A percentile compares a stretch with the other conserved stretches of the same genome.
Conservation (phyloP, 768 basidiomycete genomes). For the Mycena leptocephala region DNA sequence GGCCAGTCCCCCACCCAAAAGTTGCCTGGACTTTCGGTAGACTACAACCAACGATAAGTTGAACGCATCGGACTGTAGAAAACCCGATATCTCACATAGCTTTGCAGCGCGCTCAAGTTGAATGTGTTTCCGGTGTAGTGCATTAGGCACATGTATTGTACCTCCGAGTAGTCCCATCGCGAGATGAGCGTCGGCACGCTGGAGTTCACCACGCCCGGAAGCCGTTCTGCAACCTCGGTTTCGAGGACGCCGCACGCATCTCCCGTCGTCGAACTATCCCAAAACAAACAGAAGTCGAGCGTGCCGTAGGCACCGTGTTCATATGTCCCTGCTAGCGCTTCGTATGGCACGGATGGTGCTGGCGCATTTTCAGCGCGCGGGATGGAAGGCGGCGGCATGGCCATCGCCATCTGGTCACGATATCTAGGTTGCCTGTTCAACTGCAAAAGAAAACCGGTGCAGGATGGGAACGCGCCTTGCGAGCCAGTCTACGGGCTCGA, state of each 20-base stretch:
- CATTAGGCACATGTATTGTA: background rate
- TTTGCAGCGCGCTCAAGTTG: background rate
- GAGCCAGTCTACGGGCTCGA: constrained; percentile 46
- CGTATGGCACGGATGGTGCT: constrained; percentile 30
- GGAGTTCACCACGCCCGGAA: constrained; percentile 38
- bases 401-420: background rate
- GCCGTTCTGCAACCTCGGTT: constrained; percentile 10
- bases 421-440: background rate
- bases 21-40: background rate
- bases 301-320: constrained; percentile 41
- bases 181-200: constrained; percentile 39
- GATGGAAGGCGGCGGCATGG: constrained; percentile 23
- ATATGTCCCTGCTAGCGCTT: constrained; percentile 41
- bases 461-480: constrained; percentile 28
- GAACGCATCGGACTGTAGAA: background rate
- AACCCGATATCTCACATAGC: background rate
- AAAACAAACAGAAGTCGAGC: constrained; percentile 42
- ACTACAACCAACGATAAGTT: background rate
- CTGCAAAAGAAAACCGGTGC: background rate
- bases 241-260: constrained; percentile 4
- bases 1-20: background rate
- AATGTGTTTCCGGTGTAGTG: background rate
- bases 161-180: background rate
- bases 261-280: background rate
- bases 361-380: constrained; percentile 35